Evolutionary conservation across 2,329 filamentous ascomycete species (phyloP).

Genomic region (Aspergillus chevalieri): DNA sequence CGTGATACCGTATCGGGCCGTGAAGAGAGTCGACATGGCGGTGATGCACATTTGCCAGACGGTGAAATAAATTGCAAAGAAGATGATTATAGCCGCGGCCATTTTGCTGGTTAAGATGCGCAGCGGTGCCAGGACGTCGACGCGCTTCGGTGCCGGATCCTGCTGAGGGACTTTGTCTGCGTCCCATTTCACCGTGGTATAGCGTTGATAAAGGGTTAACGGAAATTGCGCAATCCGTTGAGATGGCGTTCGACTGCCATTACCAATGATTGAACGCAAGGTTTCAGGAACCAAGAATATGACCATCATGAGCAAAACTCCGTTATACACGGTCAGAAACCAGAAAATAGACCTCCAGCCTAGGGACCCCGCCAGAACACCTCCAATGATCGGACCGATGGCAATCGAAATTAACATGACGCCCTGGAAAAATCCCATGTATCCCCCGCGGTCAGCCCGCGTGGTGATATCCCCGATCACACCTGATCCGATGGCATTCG

Average conservation of each 20-base stretch:
- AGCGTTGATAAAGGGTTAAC: too few relatives aligned
- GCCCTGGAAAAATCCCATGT: constrained; percentile 22
- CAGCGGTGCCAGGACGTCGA: too few relatives aligned
- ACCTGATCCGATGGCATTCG: constrained; percentile 24
- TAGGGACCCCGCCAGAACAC: constrained; percentile 16
- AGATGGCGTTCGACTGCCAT: constrained; percentile 20
- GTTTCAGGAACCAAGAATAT: constrained; percentile 24
- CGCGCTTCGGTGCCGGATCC: too few relatives aligned
- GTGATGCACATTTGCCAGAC: constrained; percentile 54
- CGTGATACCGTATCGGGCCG: constrained; percentile 36
- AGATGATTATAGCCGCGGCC: too few relatives aligned
- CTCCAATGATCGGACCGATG: constrained; percentile 25
- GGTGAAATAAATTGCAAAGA: constrained; percentile 42
- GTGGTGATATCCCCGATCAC: constrained; percentile 28
- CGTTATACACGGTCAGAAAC: constrained; percentile 23
- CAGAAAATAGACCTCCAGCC: constrained; percentile 28
- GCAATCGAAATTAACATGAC: constrained; percentile 19
- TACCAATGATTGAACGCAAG: constrained; percentile 25
- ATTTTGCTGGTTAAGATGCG: too few relatives aligned
- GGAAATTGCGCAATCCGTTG: constrained; percentile 9
- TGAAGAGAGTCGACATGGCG: constrained; percentile 47
- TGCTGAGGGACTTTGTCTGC: too few relatives aligned
- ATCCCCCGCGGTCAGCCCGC: constrained; percentile 25
- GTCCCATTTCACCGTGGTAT: too few relatives aligned
- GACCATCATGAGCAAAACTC: constrained; percentile 10